phyloP scores from a whole-genome alignment of 2,329 filamentous ascomycete species.

The Gaeumannomyces tritici region DNA sequence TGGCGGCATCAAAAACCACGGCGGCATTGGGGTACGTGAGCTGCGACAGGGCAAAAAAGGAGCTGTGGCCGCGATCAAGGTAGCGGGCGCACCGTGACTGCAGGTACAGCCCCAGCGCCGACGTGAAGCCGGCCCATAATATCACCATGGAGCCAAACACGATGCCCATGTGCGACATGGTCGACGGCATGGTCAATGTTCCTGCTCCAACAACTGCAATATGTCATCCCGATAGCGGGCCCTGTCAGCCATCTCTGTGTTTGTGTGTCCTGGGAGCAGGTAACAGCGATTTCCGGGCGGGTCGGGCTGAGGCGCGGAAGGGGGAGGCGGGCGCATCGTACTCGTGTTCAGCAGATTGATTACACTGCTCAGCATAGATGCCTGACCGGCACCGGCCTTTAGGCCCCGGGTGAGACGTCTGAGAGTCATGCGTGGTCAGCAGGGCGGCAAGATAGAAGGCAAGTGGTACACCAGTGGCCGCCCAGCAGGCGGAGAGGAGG shows the following conservation, averaged over 20 bases:
- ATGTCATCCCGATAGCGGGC: background rate
- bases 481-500: too few relatives aligned
- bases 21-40: slow-evolving; percentile 94
- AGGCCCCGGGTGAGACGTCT: slow-evolving; percentile 52
- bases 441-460: too few relatives aligned
- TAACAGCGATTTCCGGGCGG: background rate
- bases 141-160: slow-evolving; percentile 75
- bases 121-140: slow-evolving; percentile 79
- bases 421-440: background rate
- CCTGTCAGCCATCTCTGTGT: background rate
- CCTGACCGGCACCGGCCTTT: slow-evolving; percentile 72
- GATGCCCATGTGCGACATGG: slow-evolving; percentile 93
- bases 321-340: slow-evolving; percentile 29
- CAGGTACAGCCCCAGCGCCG: slow-evolving; percentile 89
- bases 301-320: background rate
- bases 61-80: slow-evolving; percentile 76
- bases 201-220: slow-evolving; percentile 78
- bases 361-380: slow-evolving; percentile 82
- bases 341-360: slow-evolving; percentile 96
- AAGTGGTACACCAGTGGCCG: too few relatives aligned
- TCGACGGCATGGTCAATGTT: slow-evolving; percentile 89
- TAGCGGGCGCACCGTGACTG: slow-evolving; percentile 91
- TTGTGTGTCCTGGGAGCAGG: background rate
- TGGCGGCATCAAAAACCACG: slow-evolving; percentile 89
- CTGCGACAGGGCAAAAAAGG: slow-evolving; percentile 95